These are phyloP conservation scores for Ailanthus altissimus DNA, from an alignment of 345 rosid species.

Conservation along the genomic window DNA sequence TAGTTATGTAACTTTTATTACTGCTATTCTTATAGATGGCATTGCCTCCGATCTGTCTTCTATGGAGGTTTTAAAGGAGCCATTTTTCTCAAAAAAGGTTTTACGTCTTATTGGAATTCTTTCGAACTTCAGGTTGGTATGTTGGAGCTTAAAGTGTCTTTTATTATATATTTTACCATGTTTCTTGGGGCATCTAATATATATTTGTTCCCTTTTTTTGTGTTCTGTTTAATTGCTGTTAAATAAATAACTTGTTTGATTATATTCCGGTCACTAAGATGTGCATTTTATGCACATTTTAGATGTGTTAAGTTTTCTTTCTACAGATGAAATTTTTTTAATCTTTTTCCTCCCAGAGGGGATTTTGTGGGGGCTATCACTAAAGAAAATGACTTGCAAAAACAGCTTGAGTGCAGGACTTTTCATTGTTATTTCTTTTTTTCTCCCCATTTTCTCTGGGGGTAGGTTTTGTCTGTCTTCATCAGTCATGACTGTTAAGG, in stretches of 20 bases:
- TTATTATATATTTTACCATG: neutral
- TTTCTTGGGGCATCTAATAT: neutral
- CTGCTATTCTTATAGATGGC: conserved; percentile 48
- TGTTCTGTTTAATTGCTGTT: neutral
- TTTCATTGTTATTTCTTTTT: neutral
- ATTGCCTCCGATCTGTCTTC: conserved; percentile 46
- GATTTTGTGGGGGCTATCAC: too few relatives aligned
- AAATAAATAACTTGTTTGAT: neutral
- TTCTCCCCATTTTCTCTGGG: neutral
- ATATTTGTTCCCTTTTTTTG: neutral
- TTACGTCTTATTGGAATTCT: conserved; percentile 71
- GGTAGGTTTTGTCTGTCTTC: neutral
- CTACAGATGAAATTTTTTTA: neutral
- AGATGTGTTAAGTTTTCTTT: neutral
- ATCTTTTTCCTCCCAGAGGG: neutral
- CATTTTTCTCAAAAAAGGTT: conserved; percentile 81
- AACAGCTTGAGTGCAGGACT: neutral
- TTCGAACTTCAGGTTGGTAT: conserved; percentile 77
- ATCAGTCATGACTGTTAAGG: neutral
- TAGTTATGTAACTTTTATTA: conserved; percentile 5
- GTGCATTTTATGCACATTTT: neutral
- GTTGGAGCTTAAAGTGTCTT: conserved; percentile 12
- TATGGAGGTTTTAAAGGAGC: conserved; percentile 62
- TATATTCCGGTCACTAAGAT: neutral
- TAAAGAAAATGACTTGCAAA: neutral